Conservation (phyloP, 768 basidiomycete species). For the Stropharia rugosoannulata region DNA sequence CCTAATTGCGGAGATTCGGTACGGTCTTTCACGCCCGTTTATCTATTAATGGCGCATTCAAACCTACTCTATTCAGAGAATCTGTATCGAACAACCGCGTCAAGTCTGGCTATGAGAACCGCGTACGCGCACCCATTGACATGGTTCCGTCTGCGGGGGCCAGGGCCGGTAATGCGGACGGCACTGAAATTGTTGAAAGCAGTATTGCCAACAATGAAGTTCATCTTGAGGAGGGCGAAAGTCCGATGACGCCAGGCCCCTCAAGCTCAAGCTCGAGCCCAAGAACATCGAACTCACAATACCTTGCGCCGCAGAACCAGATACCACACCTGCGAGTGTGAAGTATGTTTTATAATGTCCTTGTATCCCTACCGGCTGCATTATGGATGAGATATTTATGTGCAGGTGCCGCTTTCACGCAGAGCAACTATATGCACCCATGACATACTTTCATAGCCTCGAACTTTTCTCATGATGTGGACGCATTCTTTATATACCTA, state of each 20-base stretch:
- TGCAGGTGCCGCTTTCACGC: background rate
- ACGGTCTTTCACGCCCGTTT: background rate
- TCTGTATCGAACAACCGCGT: slow-evolving; percentile 80
- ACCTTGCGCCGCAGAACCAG: slow-evolving; percentile 33
- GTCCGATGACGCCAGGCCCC: slow-evolving; percentile 15
- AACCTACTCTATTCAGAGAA: slow-evolving; percentile 50
- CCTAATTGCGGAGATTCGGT: slow-evolving; percentile 82
- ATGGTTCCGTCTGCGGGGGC: slow-evolving; percentile 71
- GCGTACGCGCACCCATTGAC: slow-evolving; percentile 66
- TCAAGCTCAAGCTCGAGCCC: slow-evolving; percentile 20
- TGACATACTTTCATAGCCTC: background rate
- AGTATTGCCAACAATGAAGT: slow-evolving; percentile 42
- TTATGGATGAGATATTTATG: slow-evolving; percentile 4
- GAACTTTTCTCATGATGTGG: slow-evolving; percentile 1
- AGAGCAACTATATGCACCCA: background rate
- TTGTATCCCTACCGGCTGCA: no score
- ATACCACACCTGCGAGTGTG: slow-evolving; percentile 44
- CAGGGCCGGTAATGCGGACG: slow-evolving; percentile 62
- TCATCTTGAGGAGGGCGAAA: slow-evolving; percentile 43
- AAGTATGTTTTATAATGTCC: background rate
- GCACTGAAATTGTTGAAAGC: slow-evolving; percentile 57
- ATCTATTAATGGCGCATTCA: background rate
- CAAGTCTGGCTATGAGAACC: slow-evolving; percentile 70
- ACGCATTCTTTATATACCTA: slow-evolving; percentile 9
- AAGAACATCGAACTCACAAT: slow-evolving; percentile 24